These are phyloP conservation scores for Capronia americana DNA, from an alignment of 2,329 filamentous ascomycete species.

Conservation along the genomic window DNA sequence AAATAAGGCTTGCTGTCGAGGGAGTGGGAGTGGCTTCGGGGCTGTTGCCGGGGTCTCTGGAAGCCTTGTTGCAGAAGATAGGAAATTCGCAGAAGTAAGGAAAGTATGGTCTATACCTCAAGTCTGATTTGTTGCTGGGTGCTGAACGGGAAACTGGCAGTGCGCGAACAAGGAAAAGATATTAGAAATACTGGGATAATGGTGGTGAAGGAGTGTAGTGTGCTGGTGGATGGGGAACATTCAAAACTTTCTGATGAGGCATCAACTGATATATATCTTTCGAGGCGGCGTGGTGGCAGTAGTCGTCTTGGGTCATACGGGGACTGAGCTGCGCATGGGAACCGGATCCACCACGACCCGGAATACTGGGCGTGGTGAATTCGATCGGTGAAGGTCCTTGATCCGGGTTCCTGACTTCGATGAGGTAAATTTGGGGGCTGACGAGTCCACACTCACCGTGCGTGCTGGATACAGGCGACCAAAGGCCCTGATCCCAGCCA, in stretches of 20 bases:
- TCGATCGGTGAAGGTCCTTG: conserved; percentile 12
- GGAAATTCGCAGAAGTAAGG: conserved; percentile 30
- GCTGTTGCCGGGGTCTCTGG: conserved; percentile 7
- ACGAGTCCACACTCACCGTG: conserved; percentile 22
- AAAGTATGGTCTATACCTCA: conserved; percentile 29
- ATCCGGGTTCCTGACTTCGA: conserved; percentile 19
- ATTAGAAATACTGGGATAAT: conserved; percentile 11
- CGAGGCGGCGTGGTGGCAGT: not conserved
- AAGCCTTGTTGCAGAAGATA: conserved; percentile 16
- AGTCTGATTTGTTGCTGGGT: conserved; percentile 15
- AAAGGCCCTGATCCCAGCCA: conserved; percentile 16
- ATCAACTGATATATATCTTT: conserved; percentile 28
- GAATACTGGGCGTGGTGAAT: not conserved
- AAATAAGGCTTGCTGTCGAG: conserved; percentile 6
- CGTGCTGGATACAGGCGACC: conserved; percentile 15
- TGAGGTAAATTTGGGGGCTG: conserved; percentile 38
- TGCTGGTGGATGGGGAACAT: conserved; percentile 7
- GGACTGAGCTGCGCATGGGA: not conserved
- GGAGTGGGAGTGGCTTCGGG: conserved; percentile 6
- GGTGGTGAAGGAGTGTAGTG: conserved; percentile 23
- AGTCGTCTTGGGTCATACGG: not conserved
- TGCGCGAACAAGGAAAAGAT: conserved; percentile 23
- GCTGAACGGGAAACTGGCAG: conserved; percentile 18
- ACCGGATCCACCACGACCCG: conserved; percentile 1
- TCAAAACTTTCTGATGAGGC: conserved; percentile 13